Percentiles rank a stretch among this genome's conserved stretches.
These are phyloP conservation scores for Schizophyllum amplum DNA, from an alignment of 1,284 basidiomycete species.

Conservation along the genomic window DNA sequence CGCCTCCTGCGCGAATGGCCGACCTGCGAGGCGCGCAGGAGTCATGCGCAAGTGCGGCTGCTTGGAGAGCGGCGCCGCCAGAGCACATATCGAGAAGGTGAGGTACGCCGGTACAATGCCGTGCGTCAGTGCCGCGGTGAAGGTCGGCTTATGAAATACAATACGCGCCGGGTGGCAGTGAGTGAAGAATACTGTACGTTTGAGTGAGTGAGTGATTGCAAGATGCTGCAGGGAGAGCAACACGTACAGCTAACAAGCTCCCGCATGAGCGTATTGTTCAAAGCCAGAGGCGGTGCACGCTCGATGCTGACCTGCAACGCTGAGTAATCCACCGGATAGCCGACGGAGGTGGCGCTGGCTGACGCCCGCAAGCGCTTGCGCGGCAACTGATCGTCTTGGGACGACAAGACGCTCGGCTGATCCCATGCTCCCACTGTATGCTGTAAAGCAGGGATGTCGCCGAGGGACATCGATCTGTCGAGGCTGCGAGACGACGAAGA, in stretches of 20 bases:
- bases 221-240: too few species aligned
- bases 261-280: neutral
- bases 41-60: slow-evolving; percentile 50
- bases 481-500: slow-evolving; percentile 13
- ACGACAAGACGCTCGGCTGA: too few species aligned
- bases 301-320: neutral
- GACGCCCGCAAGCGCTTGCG: neutral
- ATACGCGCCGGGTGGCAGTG: slow-evolving; percentile 69
- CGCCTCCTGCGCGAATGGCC: slow-evolving; percentile 60
- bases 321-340: neutral
- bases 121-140: slow-evolving; percentile 53
- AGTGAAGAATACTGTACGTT: slow-evolving; percentile 62
- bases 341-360: neutral
- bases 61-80: slow-evolving; percentile 66
- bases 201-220: slow-evolving; percentile 11
- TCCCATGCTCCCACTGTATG: too few species aligned
- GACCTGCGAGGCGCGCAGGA: slow-evolving; percentile 59
- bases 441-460: too few species aligned
- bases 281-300: neutral
- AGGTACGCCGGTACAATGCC: slow-evolving; percentile 61
- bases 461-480: neutral
- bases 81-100: slow-evolving; percentile 62
- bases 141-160: slow-evolving; percentile 69
- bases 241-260: neutral
- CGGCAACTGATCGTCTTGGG: neutral